phyloP scores from a whole-genome alignment of 352 stramenopile species.

The Albugo laibachii region DNA sequence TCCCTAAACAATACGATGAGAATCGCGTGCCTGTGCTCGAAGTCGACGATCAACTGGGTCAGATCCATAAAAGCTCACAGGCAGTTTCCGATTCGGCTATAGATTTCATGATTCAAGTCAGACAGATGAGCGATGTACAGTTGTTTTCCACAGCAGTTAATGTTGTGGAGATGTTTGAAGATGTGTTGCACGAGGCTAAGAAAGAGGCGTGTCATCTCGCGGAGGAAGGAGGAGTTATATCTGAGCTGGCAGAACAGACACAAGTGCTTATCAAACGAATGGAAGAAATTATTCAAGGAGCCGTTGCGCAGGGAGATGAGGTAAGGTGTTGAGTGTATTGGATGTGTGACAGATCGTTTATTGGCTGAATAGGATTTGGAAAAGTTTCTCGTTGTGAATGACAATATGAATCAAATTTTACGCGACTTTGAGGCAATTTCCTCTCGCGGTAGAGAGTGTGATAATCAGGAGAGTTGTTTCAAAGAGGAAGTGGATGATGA shows the following conservation, averaged over 20 bases:
- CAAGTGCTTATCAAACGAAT: constrained; percentile 38
- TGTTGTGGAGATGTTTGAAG: constrained; percentile 62
- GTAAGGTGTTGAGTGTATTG: constrained; percentile 7
- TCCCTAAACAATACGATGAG: constrained; percentile 60
- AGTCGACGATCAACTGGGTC: constrained; percentile 1
- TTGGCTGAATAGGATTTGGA: constrained; percentile 19
- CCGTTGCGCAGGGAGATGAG: constrained; percentile 26
- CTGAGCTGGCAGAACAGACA: constrained; percentile 35
- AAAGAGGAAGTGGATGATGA: constrained; percentile 24
- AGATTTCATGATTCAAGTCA: not conserved
- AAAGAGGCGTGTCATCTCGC: constrained; percentile 21
- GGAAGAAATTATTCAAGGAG: constrained; percentile 36
- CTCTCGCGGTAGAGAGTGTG: constrained; percentile 6
- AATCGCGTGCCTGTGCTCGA: constrained; percentile 33
- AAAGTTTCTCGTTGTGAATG: constrained; percentile 50
- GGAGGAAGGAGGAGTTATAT: constrained; percentile 31
- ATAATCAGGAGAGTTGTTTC: not conserved
- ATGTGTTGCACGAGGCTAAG: constrained; percentile 52
- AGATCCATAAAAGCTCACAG: not conserved
- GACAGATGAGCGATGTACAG: not conserved
- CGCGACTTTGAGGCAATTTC: constrained; percentile 29
- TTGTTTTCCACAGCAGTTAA: constrained; percentile 4
- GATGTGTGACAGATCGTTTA: not conserved
- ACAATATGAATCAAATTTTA: constrained; percentile 34
- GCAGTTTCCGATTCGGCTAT: not conserved